These are phyloP conservation scores for Coemansia sp. DNA, from an alignment of 192 early-diverging fungal genomes.

Conservation along the genomic window DNA sequence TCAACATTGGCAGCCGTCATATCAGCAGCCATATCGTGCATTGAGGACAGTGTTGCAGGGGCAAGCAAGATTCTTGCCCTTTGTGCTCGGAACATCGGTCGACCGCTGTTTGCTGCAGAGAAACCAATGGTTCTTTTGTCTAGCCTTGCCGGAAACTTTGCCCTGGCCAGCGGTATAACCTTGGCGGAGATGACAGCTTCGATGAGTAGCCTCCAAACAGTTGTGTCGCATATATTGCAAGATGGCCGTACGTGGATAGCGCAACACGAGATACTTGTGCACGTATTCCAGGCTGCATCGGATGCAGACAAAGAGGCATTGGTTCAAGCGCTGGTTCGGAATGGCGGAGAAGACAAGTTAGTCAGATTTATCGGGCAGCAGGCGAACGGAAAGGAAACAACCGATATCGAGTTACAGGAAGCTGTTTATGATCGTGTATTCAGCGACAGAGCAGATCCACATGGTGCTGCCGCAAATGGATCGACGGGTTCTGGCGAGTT, in stretches of 20 bases:
- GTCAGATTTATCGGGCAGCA: neutral
- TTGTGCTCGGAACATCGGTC: constrained; percentile 12
- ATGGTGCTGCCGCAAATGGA: neutral
- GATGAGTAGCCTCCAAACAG: neutral
- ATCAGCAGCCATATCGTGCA: neutral
- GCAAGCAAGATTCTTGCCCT: constrained; percentile 8
- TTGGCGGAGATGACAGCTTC: neutral
- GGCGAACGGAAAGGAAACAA: neutral
- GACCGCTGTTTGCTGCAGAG: neutral
- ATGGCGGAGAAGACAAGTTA: constrained; percentile 3
- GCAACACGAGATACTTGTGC: constrained; percentile 3
- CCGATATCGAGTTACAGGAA: neutral
- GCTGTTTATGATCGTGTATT: neutral
- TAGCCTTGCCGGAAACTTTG: constrained; percentile 26
- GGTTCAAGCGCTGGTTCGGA: neutral
- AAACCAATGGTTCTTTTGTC: constrained; percentile 10
- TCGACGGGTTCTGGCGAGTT: neutral
- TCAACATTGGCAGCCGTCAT: neutral
- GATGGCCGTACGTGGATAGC: neutral
- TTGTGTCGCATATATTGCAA: neutral
- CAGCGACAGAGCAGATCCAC: neutral
- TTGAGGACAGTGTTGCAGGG: neutral
- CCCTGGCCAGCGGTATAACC: neutral
- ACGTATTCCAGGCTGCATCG: neutral
- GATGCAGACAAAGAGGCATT: neutral